These are phyloP conservation scores for Lachancea sp. DNA, from an alignment of 805 yeast species.

Conservation along the genomic window DNA sequence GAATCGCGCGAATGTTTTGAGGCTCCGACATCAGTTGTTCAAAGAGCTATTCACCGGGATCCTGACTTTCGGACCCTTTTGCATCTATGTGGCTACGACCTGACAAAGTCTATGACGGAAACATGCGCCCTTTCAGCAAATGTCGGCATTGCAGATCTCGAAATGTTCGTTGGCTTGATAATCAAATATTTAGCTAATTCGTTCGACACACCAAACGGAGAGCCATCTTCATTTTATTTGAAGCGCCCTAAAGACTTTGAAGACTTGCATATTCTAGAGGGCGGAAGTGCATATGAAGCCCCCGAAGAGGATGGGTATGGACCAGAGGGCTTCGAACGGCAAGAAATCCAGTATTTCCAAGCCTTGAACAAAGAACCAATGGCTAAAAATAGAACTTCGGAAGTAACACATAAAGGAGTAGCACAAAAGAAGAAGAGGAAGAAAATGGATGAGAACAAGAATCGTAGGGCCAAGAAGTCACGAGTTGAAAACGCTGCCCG, in stretches of 20 bases:
- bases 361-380: background rate
- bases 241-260: conserved; percentile 14
- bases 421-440: conserved; percentile 2
- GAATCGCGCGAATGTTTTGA: conserved; percentile 15
- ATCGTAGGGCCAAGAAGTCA: background rate
- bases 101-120: conserved; percentile 18
- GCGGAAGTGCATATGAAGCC: background rate
- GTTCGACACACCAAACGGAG: conserved; percentile 17
- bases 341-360: conserved; percentile 2
- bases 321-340: background rate
- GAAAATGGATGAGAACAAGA: background rate
- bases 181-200: conserved; percentile 22
- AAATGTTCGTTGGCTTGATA: conserved; percentile 13
- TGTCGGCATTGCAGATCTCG: conserved; percentile 12
- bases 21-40: conserved; percentile 2
- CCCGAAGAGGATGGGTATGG: too few species aligned
- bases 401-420: background rate
- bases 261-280: background rate
- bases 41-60: conserved; percentile 18
- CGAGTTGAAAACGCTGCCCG: background rate
- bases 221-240: conserved; percentile 11
- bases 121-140: conserved; percentile 19
- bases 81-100: conserved; percentile 18
- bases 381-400: background rate
- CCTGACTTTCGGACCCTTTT: conserved; percentile 28